Conservation (phyloP, 805 yeast genomes). For the Saturnispora sekii region DNA sequence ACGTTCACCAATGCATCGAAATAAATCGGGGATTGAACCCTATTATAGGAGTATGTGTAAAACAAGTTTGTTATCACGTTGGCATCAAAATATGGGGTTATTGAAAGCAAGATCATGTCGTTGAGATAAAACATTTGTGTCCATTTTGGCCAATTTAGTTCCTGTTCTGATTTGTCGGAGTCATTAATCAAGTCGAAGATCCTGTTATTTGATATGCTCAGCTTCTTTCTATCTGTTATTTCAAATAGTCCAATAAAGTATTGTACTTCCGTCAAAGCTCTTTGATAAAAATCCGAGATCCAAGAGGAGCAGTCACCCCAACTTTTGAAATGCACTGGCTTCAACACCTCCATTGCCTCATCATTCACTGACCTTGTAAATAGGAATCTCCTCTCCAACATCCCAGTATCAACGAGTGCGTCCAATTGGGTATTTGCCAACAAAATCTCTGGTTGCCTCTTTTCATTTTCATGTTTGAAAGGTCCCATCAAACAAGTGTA, state of each 20-base stretch:
- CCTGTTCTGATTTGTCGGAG: constrained; percentile 16
- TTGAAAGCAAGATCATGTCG: constrained; percentile 35
- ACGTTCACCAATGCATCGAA: constrained; percentile 47
- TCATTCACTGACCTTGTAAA: constrained; percentile 29
- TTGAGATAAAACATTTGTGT: constrained; percentile 16
- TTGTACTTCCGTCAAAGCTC: constrained; percentile 46
- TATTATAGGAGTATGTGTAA: constrained; percentile 34
- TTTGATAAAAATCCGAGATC: constrained; percentile 39
- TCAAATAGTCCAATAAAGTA: constrained; percentile 30
- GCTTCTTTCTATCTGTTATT: constrained; percentile 15
- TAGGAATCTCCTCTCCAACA: constrained; percentile 38
- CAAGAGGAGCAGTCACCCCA: constrained; percentile 17
- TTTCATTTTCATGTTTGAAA: constrained; percentile 33
- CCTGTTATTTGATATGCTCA: constrained; percentile 16
- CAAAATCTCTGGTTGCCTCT: constrained; percentile 46
- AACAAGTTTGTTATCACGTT: constrained; percentile 39
- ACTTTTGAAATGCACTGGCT: constrained; percentile 23
- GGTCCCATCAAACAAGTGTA: constrained; percentile 63
- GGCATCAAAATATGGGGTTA: constrained; percentile 40
- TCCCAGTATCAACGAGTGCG: constrained; percentile 40
- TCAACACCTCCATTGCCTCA: constrained; percentile 16
- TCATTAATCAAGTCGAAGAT: constrained; percentile 21
- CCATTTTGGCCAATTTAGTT: constrained; percentile 20
- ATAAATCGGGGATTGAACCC: constrained; percentile 37
- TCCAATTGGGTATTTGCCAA: constrained; percentile 37